These are phyloP conservation scores for Calonectria honghensis DNA, from an alignment of 2,329 filamentous ascomycete species.

Conservation along the genomic window DNA sequence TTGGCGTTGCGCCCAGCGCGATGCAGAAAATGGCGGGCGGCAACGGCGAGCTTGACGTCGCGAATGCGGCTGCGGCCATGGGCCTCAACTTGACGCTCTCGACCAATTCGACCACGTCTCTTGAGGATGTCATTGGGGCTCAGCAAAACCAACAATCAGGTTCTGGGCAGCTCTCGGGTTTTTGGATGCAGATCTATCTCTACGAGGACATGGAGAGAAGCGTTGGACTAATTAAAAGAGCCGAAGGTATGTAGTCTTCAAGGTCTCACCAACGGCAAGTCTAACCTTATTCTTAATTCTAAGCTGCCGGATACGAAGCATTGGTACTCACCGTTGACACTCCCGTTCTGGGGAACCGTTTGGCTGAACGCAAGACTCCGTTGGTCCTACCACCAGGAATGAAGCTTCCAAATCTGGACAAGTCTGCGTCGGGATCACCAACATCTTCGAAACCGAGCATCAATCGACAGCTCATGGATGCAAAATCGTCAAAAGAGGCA, in stretches of 20 bases:
- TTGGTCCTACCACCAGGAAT: conserved; percentile 4
- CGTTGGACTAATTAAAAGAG: neutral
- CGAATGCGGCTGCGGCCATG: conserved; percentile 1
- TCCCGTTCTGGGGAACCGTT: conserved; percentile 1
- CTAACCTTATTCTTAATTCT: neutral
- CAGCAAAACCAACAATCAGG: neutral
- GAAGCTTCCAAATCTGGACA: conserved; percentile 6
- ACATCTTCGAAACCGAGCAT: conserved; percentile 9
- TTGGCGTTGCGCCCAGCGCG: conserved; percentile 15
- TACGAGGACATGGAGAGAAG: conserved; percentile 17
- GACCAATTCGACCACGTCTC: conserved; percentile 14
- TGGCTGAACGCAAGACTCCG: conserved; percentile 1
- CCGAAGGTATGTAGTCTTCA: neutral
- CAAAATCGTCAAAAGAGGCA: neutral
- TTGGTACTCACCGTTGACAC: conserved; percentile 19
- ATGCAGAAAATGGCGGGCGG: conserved; percentile 24
- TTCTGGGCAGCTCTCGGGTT: neutral
- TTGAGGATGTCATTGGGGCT: neutral
- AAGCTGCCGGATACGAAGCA: conserved; percentile 12
- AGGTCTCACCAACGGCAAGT: neutral
- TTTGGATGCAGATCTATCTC: conserved; percentile 13
- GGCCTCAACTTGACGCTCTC: conserved; percentile 7
- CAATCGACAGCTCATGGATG: conserved; percentile 10
- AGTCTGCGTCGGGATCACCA: neutral
- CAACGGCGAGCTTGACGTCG: conserved; percentile 5